These are phyloP conservation scores for Golubevia sp. DNA, from an alignment of 1,284 basidiomycete genomes.

Conservation along the genomic window DNA sequence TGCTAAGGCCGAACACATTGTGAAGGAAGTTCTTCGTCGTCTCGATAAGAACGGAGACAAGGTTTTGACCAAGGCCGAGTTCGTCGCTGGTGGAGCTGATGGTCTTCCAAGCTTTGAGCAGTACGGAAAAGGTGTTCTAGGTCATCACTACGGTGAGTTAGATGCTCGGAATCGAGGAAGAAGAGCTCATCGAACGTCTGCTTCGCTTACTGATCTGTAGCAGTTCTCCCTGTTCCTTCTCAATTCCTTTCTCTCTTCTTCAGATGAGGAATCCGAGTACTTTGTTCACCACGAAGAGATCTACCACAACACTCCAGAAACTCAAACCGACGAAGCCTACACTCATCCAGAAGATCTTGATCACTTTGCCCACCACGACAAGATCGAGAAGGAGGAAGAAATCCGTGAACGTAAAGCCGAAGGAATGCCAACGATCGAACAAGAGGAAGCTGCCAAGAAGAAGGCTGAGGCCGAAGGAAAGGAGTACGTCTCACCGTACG, in stretches of 20 bases:
- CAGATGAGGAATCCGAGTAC: constrained; percentile 60
- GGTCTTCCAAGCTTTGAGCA: constrained; percentile 50
- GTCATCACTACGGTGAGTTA: constrained; percentile 47
- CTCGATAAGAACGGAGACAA: constrained; percentile 54
- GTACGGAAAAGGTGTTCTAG: constrained; percentile 48
- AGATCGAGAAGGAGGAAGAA: constrained; percentile 58
- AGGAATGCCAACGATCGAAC: constrained; percentile 52
- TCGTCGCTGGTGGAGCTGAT: constrained; percentile 46
- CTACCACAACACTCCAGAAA: constrained; percentile 92
- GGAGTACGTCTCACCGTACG: constrained; percentile 49
- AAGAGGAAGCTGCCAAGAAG: constrained; percentile 35
- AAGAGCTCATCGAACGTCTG: background rate
- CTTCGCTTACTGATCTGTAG: too few relatives aligned
- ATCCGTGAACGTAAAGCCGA: constrained; percentile 54
- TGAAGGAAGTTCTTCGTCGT: constrained; percentile 38
- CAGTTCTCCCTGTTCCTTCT: too few relatives aligned
- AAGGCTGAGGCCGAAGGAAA: constrained; percentile 40
- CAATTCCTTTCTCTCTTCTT: constrained; percentile 4
- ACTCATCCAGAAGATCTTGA: constrained; percentile 72
- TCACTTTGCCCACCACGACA: constrained; percentile 53
- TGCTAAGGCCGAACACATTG: constrained; percentile 56
- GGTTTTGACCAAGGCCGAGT: constrained; percentile 53
- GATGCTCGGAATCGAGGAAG: background rate
- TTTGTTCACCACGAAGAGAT: constrained; percentile 69
- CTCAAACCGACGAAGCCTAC: constrained; percentile 93